Base-by-base conservation (phyloP, 1,284 basidiomycete species). In the Ganoderma boninense region DNA sequence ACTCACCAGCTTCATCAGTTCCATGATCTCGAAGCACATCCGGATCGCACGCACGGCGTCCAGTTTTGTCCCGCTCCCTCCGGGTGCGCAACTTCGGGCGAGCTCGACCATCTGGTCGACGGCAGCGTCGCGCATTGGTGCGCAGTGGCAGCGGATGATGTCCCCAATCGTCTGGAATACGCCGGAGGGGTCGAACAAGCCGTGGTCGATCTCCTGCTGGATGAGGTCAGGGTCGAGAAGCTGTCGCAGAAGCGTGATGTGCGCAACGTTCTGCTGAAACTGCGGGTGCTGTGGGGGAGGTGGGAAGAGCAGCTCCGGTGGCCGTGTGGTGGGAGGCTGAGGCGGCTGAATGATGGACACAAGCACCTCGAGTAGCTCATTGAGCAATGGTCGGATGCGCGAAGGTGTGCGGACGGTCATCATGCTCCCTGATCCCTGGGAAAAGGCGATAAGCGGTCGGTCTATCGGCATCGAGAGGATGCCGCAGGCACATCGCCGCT, bases 1-100 rank as follows among this genome's bases (percentile, higher is more conserved):
- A 73, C 93, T 80, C 78, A 94, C 95, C 76, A 98, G 87, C 86
- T 97, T 97, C 96, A 98, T 97, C 74, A 97, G 87, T 84, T 98
- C 96, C 66, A 97, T 86, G 71, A 97, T 92, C 81, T 97, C 96
- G 80, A 98, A 92, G 83, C 95, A 96, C 85, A 92, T 88, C 69
- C 93, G 87, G 70, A 97, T 87, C 14, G 94, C 95, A 69, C 85
- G 86, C 67, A 95, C 90, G 35, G 95, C 90, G 75, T 93, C 89
- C 46, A 84, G 83, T 70, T 88, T 87, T 76, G 82, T 85, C n/a
- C 87, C 87, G 61, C 65, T 71, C 11, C 85, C 86, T 1, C 86
- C 86, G 2, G 86, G 87, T 4, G 85, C 84, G 79, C 89, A 91
- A 65, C 84, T 84, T 73, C 82, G 86, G 35, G 93, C 93, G 18